phyloP scores from a whole-genome alignment of 1,284 basidiomycete genomes.

The Rhodotorula sp. region DNA sequence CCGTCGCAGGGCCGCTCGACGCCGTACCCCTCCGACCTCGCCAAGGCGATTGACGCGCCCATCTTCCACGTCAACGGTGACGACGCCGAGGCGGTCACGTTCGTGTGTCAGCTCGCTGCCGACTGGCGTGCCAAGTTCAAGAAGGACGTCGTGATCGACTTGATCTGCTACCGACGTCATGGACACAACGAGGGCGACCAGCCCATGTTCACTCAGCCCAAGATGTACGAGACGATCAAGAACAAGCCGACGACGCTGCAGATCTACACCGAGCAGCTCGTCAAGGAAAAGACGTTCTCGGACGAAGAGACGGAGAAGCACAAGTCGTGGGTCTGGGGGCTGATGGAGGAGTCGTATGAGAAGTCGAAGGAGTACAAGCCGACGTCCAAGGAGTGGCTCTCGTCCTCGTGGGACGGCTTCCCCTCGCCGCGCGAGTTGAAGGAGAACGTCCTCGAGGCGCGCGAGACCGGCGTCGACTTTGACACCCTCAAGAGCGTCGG shows the following conservation, averaged over 20 bases:
- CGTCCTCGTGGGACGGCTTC: conserved; percentile 97
- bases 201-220: conserved; percentile 96
- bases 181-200: conserved; percentile 99
- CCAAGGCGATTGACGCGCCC: conserved; percentile 96
- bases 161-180: conserved; percentile 97
- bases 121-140: conserved; percentile 98
- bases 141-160: conserved; percentile 97
- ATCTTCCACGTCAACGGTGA: conserved; percentile 99
- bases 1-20: conserved; percentile 97
- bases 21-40: conserved; percentile 98
- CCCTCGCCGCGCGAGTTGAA: conserved; percentile 94
- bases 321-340: conserved; percentile 98
- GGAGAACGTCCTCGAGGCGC: conserved; percentile 84
- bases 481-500: conserved; percentile 82
- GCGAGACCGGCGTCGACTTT: conserved; percentile 76
- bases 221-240: conserved; percentile 97
- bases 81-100: conserved; percentile 96
- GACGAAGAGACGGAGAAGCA: conserved; percentile 97
- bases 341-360: conserved; percentile 86
- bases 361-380: conserved; percentile 93
- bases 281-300: conserved; percentile 90
- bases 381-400: conserved; percentile 93
- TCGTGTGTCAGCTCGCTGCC: conserved; percentile 95
- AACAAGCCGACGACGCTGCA: conserved; percentile 90
- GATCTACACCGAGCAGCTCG: conserved; percentile 86